Base-by-base conservation (phyloP, 805 yeast genomes). In the Candida jianshihensis region DNA sequence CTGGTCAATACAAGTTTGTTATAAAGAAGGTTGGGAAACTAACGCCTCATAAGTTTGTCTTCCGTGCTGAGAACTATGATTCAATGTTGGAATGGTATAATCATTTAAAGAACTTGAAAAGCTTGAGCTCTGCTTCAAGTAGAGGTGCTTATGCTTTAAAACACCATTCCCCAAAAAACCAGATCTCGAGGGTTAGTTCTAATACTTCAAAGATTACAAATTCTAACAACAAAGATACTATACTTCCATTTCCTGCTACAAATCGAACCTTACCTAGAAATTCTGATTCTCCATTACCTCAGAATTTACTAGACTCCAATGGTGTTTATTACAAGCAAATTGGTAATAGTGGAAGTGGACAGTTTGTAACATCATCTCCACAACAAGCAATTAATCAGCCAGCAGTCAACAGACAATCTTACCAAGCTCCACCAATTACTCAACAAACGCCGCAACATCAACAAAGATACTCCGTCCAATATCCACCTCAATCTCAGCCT, bases 41-140 rank as follows among this genome's bases (percentile, higher is more conserved):
- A 43, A 81, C 78, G 43, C 85, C 87, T 30, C 97, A 89, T 61
- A 88, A 87, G 51, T 87, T 92, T 86, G 92, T 89, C n/a, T 89
- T 90, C 65, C 72, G 95, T 46, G 81, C 94, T n/a, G 92, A 84
- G 51, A 73, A 82, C 33, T 83, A 82, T 49, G 82, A 79, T 29
- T 59, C 71, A 22, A 85, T 88, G 90, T 75, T 81, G 56, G 71
- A 68, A 27, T 90, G 98, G 98, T 85, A 74, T 59, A 74, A 74
- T 46, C 95, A 84, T 53, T 68, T 90, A 46, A 78, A 79, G 54
- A 67, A 66, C 32, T 66, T 88, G 47, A 81, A 92, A 3, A 60
- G 70, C 13, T 65, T 82, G 40, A 65, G 79, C 16, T 72, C 73
- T n/a, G 51, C 58, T 15, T 22, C 47, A 3, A 38, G 39, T 28